Conservation (phyloP, 257 asterid species). For the Eucommia ulmoides region DNA sequence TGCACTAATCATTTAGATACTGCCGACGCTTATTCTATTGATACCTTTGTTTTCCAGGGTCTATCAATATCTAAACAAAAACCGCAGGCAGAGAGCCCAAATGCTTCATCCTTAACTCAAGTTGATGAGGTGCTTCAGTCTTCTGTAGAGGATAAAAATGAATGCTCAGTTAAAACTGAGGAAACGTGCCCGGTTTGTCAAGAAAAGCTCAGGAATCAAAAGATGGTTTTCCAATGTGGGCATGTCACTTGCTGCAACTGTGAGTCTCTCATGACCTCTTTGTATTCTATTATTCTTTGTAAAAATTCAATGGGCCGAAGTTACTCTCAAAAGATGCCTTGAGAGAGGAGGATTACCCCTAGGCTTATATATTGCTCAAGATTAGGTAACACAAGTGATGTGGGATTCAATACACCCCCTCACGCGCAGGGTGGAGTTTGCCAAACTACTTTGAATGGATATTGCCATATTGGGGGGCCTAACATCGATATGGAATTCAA, state of each 20-base stretch:
- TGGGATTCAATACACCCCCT: too few relatives aligned
- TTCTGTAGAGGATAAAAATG: slow-evolving; percentile 18
- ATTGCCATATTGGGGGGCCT: too few relatives aligned
- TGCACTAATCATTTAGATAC: neutral
- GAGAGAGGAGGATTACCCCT: too few relatives aligned
- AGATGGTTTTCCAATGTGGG: slow-evolving; percentile 97
- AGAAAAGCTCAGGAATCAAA: slow-evolving; percentile 73
- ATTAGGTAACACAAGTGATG: too few relatives aligned
- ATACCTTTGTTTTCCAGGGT: slow-evolving; percentile 35
- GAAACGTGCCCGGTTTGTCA: slow-evolving; percentile 91
- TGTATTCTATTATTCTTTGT: too few relatives aligned
- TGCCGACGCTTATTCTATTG: slow-evolving; percentile 9
- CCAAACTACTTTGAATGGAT: too few relatives aligned
- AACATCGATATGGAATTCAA: too few relatives aligned
- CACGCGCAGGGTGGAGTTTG: too few relatives aligned
- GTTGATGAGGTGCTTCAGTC: too few relatives aligned
- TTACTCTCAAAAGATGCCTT: too few relatives aligned
- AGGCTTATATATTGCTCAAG: too few relatives aligned
- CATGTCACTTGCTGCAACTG: slow-evolving; percentile 91
- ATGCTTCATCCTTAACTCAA: slow-evolving; percentile 26
- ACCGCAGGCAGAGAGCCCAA: slow-evolving; percentile 23
- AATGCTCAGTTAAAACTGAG: slow-evolving; percentile 19
- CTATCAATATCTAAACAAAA: slow-evolving; percentile 57
- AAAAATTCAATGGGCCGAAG: too few relatives aligned
- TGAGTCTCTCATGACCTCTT: slow-evolving; percentile 28